Evolutionary conservation across 2,329 filamentous ascomycete genomes (phyloP).

Genomic region (Raffaelea ambrosiae): DNA sequence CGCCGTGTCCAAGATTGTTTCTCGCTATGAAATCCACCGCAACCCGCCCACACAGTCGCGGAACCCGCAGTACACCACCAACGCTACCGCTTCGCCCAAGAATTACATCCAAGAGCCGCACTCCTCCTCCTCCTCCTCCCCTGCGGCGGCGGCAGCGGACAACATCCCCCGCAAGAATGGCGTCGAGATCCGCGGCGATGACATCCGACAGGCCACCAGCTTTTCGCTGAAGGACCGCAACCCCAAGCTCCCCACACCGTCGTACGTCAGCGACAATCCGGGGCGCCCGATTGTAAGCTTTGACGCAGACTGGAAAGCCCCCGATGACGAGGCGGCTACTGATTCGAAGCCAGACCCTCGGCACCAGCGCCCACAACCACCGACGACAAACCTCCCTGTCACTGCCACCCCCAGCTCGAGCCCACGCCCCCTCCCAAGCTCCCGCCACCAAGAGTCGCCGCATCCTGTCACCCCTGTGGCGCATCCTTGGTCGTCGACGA

Average conservation of each 20-base stretch:
- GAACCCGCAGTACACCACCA: conserved; percentile 71
- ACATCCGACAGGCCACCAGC: conserved; percentile 84
- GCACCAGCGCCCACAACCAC: conserved; percentile 15
- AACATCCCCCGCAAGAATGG: conserved; percentile 61
- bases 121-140: background rate
- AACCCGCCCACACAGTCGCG: conserved; percentile 78
- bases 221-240: conserved; percentile 84
- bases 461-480: conserved; percentile 43
- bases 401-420: too few relatives aligned
- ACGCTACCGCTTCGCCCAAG: conserved; percentile 28
- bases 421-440: conserved; percentile 14
- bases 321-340: conserved; percentile 49
- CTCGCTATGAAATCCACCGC: conserved; percentile 59
- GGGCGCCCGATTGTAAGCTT: conserved; percentile 97
- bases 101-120: background rate
- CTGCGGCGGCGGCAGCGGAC: conserved; percentile 15
- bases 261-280: conserved; percentile 81
- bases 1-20: conserved; percentile 27
- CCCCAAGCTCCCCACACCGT: conserved; percentile 76
- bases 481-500: conserved; percentile 28
- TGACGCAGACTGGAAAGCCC: conserved; percentile 71
- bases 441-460: conserved; percentile 19
- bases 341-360: conserved; percentile 52
- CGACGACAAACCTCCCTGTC: background rate
- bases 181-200: conserved; percentile 74